A percentile compares a stretch with the other conserved stretches of the same genome.
phyloP scores from a whole-genome alignment of 495 filamentous ascomycete genomes.

The Talaromyces wortmannii region DNA sequence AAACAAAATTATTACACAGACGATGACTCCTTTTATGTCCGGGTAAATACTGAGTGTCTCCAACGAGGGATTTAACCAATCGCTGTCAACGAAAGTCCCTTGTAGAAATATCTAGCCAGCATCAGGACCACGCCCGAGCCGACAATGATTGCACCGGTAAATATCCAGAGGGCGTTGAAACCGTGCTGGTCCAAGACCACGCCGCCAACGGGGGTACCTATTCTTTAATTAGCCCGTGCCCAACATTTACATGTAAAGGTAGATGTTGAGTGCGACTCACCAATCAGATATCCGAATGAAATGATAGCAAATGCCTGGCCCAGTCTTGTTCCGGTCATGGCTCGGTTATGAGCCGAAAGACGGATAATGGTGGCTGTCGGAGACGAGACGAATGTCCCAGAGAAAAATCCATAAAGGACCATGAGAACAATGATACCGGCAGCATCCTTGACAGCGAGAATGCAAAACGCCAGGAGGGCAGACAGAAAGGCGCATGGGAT shows the following conservation, averaged over 20 bases:
- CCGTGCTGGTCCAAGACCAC: neutral
- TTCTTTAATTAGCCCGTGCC: neutral
- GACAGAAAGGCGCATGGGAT: constrained; percentile 34
- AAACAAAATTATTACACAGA: too few species aligned
- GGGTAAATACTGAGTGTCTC: too few species aligned
- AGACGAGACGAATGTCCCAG: constrained; percentile 23
- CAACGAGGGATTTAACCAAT: too few species aligned
- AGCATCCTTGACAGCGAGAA: constrained; percentile 66
- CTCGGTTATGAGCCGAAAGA: constrained; percentile 10
- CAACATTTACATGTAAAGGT: neutral
- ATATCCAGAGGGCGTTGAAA: neutral
- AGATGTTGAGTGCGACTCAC: neutral
- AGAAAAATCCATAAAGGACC: constrained; percentile 22
- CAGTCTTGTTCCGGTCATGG: constrained; percentile 1
- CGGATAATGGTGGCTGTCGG: constrained; percentile 14
- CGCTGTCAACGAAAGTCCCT: too few species aligned
- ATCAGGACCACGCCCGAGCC: neutral
- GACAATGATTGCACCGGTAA: neutral
- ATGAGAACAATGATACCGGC: constrained; percentile 40
- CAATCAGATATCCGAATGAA: neutral
- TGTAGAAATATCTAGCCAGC: neutral
- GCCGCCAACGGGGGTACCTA: neutral
- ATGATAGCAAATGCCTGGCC: constrained; percentile 1
- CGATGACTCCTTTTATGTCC: too few species aligned
- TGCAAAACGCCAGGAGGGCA: constrained; percentile 47